Base-by-base conservation (phyloP, 306 rosid genomes). In the Castanea mollissima region DNA sequence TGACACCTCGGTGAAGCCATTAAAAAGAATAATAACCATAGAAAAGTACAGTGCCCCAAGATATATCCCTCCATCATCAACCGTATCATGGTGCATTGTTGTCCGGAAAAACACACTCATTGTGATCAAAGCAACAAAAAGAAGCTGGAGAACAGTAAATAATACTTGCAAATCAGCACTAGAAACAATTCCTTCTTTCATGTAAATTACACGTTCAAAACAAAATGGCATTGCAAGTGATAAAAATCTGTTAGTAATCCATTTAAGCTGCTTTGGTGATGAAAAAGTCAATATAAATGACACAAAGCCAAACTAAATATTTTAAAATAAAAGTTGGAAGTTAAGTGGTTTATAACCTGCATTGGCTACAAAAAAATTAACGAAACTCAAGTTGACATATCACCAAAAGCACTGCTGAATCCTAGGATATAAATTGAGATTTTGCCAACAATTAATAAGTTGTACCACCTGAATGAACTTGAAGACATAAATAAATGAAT, bases 51-150 rank as follows among this genome's bases (percentile, higher is more conserved):
- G 80, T 77, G 98, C 75, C 67, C 99, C 99, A 49, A 96, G 99
- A 89, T 96, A 93, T 63, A 96, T 19, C 78, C 92, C 91, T 76
- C 94, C 99, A 34, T 88, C 99, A 64, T 93, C 92, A 83, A 93
- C 79, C 81, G 99, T 90, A 84, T 93, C 71, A 71, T 82, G 98
- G 84, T 89, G 89, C 98, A 96, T 88, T 65, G 91, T 96, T 79
- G 96, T 85, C 80, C 99, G 99, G 87, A 93, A 92, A 85, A 96
- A 96, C 64, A 96, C 99, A 80, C 92, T 96, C 99, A 93, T 96
- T 79, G 99, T 96, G 81, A 96, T 85, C 82, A 93, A 73, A 69
- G 98, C 92, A 90, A 96, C 97, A 67, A 96, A 84, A 79, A 96
- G 70, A 76, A 93, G 97, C 99, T 93, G 95, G 64, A 80, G 79